These are phyloP conservation scores for Vigna angularis DNA, from an alignment of 306 rosid genomes.

Conservation along the genomic window DNA sequence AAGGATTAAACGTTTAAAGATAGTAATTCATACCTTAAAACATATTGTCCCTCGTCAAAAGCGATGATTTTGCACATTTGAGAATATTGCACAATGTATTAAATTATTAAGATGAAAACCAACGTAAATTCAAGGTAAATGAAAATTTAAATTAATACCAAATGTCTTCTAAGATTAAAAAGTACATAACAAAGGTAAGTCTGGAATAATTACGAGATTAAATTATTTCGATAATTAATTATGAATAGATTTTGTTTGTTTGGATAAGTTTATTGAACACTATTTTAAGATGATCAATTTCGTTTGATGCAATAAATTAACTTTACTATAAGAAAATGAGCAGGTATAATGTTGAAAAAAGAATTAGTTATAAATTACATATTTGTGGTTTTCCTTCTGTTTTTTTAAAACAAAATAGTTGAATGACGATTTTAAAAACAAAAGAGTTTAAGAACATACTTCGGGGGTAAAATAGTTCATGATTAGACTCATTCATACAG, in stretches of 20 bases:
- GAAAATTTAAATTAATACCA: not conserved
- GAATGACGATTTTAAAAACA: not conserved
- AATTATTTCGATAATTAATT: no score
- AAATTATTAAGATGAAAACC: not conserved
- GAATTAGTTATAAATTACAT: no score
- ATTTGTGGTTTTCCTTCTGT: not conserved
- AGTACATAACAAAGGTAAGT: no score
- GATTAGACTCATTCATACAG: not conserved
- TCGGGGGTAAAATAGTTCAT: not conserved
- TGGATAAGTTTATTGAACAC: no score
- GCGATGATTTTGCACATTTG: not conserved
- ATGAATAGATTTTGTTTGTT: no score
- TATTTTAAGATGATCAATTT: no score
- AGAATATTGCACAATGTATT: not conserved
- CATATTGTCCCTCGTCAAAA: not conserved
- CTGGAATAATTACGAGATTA: no score
- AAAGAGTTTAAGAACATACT: not conserved
- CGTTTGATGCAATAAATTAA: no score
- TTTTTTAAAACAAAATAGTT: not conserved
- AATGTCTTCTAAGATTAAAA: not conserved
- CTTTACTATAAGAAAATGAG: no score
- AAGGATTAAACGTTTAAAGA: not conserved
- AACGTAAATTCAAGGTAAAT: not conserved
- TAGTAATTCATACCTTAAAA: no score
- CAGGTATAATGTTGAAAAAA: no score